A percentile compares a stretch with the other conserved stretches of the same genome.
Conservation (phyloP, 768 basidiomycete species). For the Kwoniella shandongensis region DNA sequence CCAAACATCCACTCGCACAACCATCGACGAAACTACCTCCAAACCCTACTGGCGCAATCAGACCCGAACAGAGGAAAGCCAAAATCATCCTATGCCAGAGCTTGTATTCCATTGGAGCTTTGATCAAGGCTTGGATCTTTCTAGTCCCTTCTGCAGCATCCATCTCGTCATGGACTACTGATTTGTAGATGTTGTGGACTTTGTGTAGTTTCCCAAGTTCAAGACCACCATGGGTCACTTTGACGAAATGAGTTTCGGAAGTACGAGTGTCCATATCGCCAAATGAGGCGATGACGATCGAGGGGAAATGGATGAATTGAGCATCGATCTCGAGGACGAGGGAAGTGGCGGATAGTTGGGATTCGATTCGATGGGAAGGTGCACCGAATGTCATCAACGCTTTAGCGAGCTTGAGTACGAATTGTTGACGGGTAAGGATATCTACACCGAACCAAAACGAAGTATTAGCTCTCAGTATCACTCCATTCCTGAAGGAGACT, state of each 20-base stretch:
- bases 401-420: constrained; percentile 78
- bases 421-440: constrained; percentile 76
- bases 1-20: constrained; percentile 51
- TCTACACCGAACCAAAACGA: constrained; percentile 9
- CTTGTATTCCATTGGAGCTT: constrained; percentile 66
- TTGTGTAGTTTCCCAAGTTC: constrained; percentile 48
- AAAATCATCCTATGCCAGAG: constrained; percentile 65
- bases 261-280: constrained; percentile 47
- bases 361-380: constrained; percentile 45
- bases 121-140: constrained; percentile 63
- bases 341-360: constrained; percentile 45
- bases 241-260: constrained; percentile 50
- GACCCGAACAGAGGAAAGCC: constrained; percentile 68
- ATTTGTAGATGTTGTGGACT: constrained; percentile 44
- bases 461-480: no score
- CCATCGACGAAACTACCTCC: constrained; percentile 66
- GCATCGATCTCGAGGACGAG: constrained; percentile 48
- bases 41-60: constrained; percentile 83
- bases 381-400: constrained; percentile 69
- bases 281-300: constrained; percentile 48
- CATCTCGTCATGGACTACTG: constrained; percentile 49
- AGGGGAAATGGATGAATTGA: constrained; percentile 51
- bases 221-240: constrained; percentile 32
- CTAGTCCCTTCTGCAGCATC: constrained; percentile 43
- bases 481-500: background rate